Percentiles rank a stretch among this genome's conserved stretches.
These are phyloP conservation scores for Solanum aculeatissimum DNA, from an alignment of 305 asterid species.

Conservation along the genomic window DNA sequence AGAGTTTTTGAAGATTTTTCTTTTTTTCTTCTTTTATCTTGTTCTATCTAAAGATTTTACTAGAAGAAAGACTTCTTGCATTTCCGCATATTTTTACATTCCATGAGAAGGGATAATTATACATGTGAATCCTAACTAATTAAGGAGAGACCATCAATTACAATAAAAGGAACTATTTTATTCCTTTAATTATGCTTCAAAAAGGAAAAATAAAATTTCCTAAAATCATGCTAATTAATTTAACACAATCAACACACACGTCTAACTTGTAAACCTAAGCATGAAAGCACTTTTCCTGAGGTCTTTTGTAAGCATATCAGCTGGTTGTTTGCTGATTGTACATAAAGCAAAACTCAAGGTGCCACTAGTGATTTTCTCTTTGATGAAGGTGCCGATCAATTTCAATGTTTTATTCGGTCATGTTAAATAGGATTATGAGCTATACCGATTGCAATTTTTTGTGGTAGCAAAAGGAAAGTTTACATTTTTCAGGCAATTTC, in stretches of 20 bases:
- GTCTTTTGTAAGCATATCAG: not conserved
- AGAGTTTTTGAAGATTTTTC: not conserved
- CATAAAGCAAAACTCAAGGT: not conserved
- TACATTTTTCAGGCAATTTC: not conserved
- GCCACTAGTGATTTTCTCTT: not conserved
- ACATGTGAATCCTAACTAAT: not conserved
- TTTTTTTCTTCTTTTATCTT: not conserved
- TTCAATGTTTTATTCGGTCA: not conserved
- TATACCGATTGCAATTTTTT: too few relatives aligned
- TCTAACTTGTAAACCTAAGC: not conserved
- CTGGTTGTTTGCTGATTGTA: too few relatives aligned
- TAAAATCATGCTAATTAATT: not conserved
- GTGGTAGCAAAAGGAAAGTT: not conserved
- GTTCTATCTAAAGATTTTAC: not conserved
- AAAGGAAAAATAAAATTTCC: not conserved
- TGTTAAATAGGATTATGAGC: too few relatives aligned
- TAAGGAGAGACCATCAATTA: not conserved
- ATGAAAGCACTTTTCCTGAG: not conserved
- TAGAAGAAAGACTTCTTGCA: not conserved
- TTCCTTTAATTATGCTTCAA: not conserved
- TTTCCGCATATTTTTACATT: not conserved
- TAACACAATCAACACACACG: not conserved
- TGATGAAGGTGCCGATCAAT: not conserved
- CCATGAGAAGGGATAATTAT: not conserved
- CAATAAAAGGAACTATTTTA: not conserved